These are phyloP conservation scores for Haplosporangium gracile DNA, from an alignment of 192 early-diverging fungal species.

Conservation along the genomic window DNA sequence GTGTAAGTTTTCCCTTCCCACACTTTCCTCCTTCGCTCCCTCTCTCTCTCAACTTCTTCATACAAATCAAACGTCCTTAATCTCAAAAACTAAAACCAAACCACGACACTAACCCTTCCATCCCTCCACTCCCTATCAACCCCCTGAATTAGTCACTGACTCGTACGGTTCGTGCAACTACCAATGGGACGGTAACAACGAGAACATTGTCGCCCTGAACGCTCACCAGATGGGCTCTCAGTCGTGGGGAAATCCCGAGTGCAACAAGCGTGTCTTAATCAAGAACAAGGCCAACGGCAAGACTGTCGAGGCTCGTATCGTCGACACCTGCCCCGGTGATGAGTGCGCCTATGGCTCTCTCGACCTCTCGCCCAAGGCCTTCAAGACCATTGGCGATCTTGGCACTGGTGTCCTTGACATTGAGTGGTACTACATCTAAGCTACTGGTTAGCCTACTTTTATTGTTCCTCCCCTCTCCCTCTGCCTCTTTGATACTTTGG, in stretches of 20 bases:
- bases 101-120: not conserved
- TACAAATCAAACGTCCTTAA: not conserved
- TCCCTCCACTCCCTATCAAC: not conserved
- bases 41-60: not conserved
- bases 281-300: constrained; percentile 35
- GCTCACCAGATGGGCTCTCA: constrained; percentile 53
- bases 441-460: too few species aligned
- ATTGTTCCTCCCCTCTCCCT: not conserved
- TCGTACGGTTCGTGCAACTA: constrained; percentile 49
- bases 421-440: constrained; percentile 51
- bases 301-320: constrained; percentile 51
- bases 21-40: not conserved
- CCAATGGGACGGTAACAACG: constrained; percentile 38
- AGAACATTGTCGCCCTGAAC: constrained; percentile 58
- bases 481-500: not conserved
- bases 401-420: constrained; percentile 51
- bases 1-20: constrained; percentile 22
- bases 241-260: constrained; percentile 49
- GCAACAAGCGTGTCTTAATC: constrained; percentile 45
- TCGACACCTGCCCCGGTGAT: constrained; percentile 60
- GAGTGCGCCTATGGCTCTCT: constrained; percentile 49
- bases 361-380: constrained; percentile 54
- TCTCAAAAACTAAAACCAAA: not conserved
- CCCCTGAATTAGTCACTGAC: constrained; percentile 14
- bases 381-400: constrained; percentile 46